These are phyloP conservation scores for Talaromyces sp. DNA, from an alignment of 2,329 filamentous ascomycete genomes.

Conservation along the genomic window DNA sequence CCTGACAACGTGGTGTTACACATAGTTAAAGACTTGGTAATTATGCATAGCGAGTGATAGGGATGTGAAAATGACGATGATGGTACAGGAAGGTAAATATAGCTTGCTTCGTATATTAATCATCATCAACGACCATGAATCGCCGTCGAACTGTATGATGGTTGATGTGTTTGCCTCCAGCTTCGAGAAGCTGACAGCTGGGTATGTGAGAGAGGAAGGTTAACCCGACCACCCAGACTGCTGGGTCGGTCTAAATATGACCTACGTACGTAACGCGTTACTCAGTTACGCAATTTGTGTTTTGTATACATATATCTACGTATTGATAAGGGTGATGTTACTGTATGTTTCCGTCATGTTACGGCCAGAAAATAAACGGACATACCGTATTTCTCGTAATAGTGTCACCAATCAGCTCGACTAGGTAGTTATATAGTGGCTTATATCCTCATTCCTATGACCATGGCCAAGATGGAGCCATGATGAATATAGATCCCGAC, in stretches of 20 bases:
- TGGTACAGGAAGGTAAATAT: neutral
- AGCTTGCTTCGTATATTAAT: neutral
- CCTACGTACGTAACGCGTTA: neutral
- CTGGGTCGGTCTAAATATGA: neutral
- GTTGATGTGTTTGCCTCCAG: neutral
- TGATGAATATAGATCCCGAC: neutral
- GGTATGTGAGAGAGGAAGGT: neutral
- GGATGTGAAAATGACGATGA: neutral
- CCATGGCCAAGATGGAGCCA: neutral
- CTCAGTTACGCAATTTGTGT: neutral
- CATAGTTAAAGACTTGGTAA: neutral
- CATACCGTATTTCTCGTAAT: neutral
- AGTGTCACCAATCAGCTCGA: neutral
- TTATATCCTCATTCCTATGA: neutral
- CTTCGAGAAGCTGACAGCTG: neutral
- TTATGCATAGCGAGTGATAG: conserved; percentile 3
- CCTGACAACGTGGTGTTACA: neutral
- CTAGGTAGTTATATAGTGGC: neutral
- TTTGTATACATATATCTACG: neutral
- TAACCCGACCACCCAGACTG: conserved; percentile 5
- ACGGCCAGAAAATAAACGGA: neutral
- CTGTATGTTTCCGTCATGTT: neutral
- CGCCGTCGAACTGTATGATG: neutral
- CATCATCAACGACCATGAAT: neutral
- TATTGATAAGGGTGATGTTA: neutral